Evolutionary conservation across 345 rosid genomes (phyloP).

Genomic region (Fremontodendron californicum): DNA sequence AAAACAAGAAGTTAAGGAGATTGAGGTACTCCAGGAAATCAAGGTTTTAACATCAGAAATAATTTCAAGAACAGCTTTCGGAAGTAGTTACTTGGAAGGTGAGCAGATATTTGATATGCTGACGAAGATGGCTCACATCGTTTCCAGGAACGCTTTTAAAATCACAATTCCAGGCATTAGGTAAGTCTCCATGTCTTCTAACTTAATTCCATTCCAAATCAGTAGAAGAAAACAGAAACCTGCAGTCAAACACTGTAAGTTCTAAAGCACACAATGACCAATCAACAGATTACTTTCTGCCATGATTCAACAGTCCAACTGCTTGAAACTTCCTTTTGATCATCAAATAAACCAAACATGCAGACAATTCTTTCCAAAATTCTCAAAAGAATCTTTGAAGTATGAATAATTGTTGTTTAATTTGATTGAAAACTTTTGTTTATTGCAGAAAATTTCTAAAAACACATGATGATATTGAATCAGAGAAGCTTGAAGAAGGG

Average conservation of each 20-base stretch:
- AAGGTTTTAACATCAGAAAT: constrained; percentile 40
- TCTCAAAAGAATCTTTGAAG: too few relatives aligned
- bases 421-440: too few relatives aligned
- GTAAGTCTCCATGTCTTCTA: neutral
- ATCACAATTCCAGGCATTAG: neutral
- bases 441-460: constrained; percentile 20
- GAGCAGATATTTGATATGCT: constrained; percentile 25
- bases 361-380: too few relatives aligned
- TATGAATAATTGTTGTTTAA: too few relatives aligned
- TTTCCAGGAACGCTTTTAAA: neutral
- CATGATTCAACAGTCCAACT: too few relatives aligned
- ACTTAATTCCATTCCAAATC: neutral
- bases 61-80: too few relatives aligned
- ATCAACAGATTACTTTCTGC: too few relatives aligned
- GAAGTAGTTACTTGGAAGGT: constrained; percentile 42
- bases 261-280: too few relatives aligned
- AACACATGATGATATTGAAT: constrained; percentile 15
- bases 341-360: too few relatives aligned
- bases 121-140: neutral
- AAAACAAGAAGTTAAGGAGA: constrained; percentile 25
- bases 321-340: too few relatives aligned
- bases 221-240: neutral
- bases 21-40: constrained; percentile 32
- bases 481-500: constrained; percentile 12
- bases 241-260: too few relatives aligned